A percentile compares a stretch with the other conserved stretches of the same genome.
Evolutionary conservation across 805 yeast genomes (phyloP).

Genomic region (Starmerella apis): DNA sequence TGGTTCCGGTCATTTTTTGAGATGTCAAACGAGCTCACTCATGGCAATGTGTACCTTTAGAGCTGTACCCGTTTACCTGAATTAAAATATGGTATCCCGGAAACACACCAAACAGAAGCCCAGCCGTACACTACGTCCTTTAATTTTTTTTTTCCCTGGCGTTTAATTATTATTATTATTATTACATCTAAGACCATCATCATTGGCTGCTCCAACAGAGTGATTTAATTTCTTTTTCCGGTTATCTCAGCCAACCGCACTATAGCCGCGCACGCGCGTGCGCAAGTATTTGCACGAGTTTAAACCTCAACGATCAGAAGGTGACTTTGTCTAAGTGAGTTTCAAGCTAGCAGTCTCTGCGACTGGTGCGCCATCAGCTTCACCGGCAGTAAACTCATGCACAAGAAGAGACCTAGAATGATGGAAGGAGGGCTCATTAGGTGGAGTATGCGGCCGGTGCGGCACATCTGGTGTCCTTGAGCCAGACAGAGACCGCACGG

Average conservation of each 20-base stretch:
- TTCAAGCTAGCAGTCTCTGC: not conserved
- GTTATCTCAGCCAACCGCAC: too few relatives aligned
- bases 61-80: not conserved
- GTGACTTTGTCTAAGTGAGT: too few relatives aligned
- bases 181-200: too few relatives aligned
- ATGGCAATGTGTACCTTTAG: constrained; percentile 7
- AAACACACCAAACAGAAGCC: not conserved
- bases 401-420: constrained; percentile 18
- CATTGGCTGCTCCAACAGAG: too few relatives aligned
- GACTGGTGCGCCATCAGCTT: constrained; percentile 4
- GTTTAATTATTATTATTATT: too few relatives aligned
- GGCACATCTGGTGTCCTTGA: constrained; percentile 1
- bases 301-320: too few relatives aligned
- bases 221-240: too few relatives aligned
- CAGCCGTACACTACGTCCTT: not conserved
- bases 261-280: too few relatives aligned
- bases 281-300: too few relatives aligned
- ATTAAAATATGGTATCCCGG: not conserved
- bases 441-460: constrained; percentile 21
- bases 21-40: constrained; percentile 13
- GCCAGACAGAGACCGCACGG: too few relatives aligned
- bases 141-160: too few relatives aligned
- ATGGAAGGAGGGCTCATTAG: constrained; percentile 15
- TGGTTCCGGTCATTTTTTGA: constrained; percentile 51
- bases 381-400: constrained; percentile 22